Base-by-base conservation (phyloP, 768 basidiomycete species). In the Rhizopogon salebrosus region DNA sequence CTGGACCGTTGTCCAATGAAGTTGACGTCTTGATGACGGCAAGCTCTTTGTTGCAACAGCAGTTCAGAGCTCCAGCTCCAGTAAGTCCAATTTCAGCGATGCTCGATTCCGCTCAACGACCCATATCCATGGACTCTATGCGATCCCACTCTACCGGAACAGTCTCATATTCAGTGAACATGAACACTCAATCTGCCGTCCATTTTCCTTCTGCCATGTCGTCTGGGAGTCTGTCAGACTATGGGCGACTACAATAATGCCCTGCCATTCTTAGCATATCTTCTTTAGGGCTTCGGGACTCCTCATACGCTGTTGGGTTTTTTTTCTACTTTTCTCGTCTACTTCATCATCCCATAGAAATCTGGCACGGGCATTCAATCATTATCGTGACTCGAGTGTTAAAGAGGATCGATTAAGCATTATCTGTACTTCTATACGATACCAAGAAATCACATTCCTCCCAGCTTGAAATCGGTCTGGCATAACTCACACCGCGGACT, bases 1-100 rank as follows among this genome's bases (percentile, higher is more conserved):
- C 83, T 37, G 87, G 87, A 27, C 80, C 83, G 14, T 67, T 78
- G 38, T 86, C 87, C 34, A 88, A 83, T 50, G 89, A 89, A 61
- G 84, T 92, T 48, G 88, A 91, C 60, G 87, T 91, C 58, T 76
- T 91, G 61, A 83, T 87, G 61, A 83, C 87, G 3, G 87, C 89
- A 37, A 75, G 70, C 56, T 72, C 76, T 40, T 70, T 81, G 48
- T 72, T 79, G 24, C 75, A 76, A 54, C 76, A 77, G 46, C 75
- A 78, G 52, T 70, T 66, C 41, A 70, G 64, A 42, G 40, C 56
- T 56, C 31, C 31, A 42, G 37, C 56, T 34, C 50, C 67, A 48
- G 54, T 65, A 57, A 62, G 62, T 60, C 60, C 62, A 54, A 49
- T 65, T 35, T 53, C 60, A 46, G 37, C 60, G 22, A 45, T 58